These are phyloP conservation scores for Nigrograna mackinnonii DNA, from an alignment of 2,329 filamentous ascomycete species.

Conservation along the genomic window DNA sequence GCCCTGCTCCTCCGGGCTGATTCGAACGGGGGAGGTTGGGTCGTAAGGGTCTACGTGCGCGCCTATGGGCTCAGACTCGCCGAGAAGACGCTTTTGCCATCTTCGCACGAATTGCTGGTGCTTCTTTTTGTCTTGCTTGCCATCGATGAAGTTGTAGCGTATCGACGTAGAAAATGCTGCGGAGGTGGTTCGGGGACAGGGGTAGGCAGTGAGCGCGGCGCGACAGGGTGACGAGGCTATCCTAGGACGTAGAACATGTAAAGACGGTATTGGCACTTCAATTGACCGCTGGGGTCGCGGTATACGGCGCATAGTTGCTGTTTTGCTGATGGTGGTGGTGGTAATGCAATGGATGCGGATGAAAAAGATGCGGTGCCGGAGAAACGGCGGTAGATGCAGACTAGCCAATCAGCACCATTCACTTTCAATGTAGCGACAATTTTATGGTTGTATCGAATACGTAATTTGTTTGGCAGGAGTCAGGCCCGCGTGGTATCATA, in stretches of 20 bases:
- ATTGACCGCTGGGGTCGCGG: constrained; percentile 37
- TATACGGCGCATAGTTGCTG: constrained; percentile 41
- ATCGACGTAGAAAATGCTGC: constrained; percentile 35
- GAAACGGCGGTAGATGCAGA: constrained; percentile 14
- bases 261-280: constrained; percentile 21
- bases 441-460: no score
- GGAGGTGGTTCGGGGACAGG: constrained; percentile 19
- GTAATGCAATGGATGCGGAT: constrained; percentile 11
- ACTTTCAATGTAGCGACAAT: no score
- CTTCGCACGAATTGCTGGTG: constrained; percentile 36
- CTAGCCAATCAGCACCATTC: constrained; percentile 7
- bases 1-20: constrained; percentile 38
- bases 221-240: constrained; percentile 17
- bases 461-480: no score
- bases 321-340: constrained; percentile 5
- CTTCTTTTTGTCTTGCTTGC: constrained; percentile 39
- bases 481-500: no score
- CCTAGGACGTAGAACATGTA: constrained; percentile 16
- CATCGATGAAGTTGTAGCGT: constrained; percentile 22
- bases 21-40: constrained; percentile 37
- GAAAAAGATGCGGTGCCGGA: constrained; percentile 7
- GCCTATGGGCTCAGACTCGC: constrained; percentile 40
- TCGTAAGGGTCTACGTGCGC: constrained; percentile 42
- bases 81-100: constrained; percentile 41
- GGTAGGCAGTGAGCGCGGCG: constrained; percentile 6